Evolutionary conservation across 495 filamentous ascomycete species (phyloP).

Genomic region (Penicillium tannophilum): DNA sequence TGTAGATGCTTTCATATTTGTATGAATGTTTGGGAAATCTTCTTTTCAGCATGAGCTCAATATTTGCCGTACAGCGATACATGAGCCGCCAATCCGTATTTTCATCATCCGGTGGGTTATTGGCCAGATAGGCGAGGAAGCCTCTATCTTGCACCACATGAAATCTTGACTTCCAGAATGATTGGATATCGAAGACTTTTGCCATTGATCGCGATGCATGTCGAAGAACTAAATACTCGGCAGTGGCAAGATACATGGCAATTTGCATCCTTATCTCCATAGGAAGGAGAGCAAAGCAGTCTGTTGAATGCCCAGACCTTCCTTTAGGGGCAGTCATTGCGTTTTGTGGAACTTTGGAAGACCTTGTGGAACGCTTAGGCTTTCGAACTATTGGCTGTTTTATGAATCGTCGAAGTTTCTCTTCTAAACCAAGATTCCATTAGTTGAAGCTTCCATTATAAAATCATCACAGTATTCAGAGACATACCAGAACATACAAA

Average conservation of each 20-base stretch:
- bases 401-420: too few relatives aligned
- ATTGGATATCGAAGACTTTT: conserved; percentile 1
- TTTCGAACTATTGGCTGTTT: too few relatives aligned
- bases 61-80: conserved; percentile 2
- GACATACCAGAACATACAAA: too few relatives aligned
- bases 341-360: too few relatives aligned
- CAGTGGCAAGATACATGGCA: background rate
- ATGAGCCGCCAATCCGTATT: background rate
- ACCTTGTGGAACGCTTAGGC: too few relatives aligned
- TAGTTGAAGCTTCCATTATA: too few relatives aligned
- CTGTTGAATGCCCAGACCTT: too few relatives aligned
- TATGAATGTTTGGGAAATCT: background rate
- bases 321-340: too few relatives aligned
- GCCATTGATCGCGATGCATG: conserved; percentile 1
- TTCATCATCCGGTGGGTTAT: background rate
- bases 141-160: background rate
- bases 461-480: too few relatives aligned
- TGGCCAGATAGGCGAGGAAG: background rate
- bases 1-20: too few relatives aligned
- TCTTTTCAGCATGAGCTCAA: background rate
- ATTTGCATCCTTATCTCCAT: background rate
- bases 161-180: conserved; percentile 6
- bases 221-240: background rate
- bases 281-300: too few relatives aligned
- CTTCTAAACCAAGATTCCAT: too few relatives aligned